Percentiles rank a stretch among this genome's conserved stretches.
Evolutionary conservation across 345 rosid genomes (phyloP).

Genomic region (Citrus unshiu): DNA sequence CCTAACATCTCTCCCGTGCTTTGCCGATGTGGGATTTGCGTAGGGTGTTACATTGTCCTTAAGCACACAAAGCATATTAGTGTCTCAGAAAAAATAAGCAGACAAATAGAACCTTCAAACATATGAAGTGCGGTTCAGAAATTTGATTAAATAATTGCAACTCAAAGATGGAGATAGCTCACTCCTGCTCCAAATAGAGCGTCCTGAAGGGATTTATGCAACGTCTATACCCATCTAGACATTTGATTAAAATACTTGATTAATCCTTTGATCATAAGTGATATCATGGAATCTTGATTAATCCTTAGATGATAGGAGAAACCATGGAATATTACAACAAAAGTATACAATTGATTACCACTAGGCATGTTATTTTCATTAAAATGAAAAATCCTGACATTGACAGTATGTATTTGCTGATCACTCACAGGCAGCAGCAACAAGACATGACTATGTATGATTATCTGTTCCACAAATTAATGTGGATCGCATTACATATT

Average conservation of each 20-base stretch:
- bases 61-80: not conserved
- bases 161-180: not conserved
- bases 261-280: no score
- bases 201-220: not conserved
- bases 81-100: not conserved
- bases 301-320: no score
- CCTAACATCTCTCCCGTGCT: no score
- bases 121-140: not conserved
- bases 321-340: no score
- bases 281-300: no score
- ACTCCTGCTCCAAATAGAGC: not conserved
- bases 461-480: no score
- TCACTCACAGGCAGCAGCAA: not conserved
- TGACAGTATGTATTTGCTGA: not conserved
- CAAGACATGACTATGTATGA: not conserved
- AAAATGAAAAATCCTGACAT: not conserved
- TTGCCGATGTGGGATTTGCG: no score
- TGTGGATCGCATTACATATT: no score
- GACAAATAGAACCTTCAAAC: not conserved
- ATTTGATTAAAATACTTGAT: no score
- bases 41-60: not conserved
- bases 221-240: not conserved
- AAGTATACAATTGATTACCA: not conserved
- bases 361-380: not conserved
- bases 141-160: not conserved